Conservation (phyloP, 2,329 filamentous ascomycete species). For the Bipolaris victoriae region DNA sequence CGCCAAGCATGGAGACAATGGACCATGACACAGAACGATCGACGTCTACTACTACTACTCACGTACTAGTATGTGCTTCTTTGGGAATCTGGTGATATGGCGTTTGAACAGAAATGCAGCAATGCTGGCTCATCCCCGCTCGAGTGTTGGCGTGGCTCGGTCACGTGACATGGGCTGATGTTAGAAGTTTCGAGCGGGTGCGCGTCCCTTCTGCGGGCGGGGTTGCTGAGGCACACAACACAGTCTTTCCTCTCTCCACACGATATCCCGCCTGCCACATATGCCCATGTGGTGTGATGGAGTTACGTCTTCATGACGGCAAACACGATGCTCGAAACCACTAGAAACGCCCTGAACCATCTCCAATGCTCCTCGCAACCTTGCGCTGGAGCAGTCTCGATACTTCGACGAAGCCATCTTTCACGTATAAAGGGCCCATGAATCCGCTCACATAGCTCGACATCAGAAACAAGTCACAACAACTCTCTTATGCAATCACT, state of each 20-base stretch:
- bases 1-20: not conserved
- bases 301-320: slow-evolving; percentile 11
- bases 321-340: slow-evolving; percentile 25
- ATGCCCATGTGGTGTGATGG: slow-evolving; percentile 4
- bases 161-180: slow-evolving; percentile 24
- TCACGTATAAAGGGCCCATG: slow-evolving; percentile 39
- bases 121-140: not conserved
- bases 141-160: not conserved
- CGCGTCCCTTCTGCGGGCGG: slow-evolving; percentile 2
- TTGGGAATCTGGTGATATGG: slow-evolving; percentile 1
- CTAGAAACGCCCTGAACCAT: slow-evolving; percentile 32
- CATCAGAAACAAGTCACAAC: slow-evolving; percentile 40
- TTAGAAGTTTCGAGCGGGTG: slow-evolving; percentile 14
- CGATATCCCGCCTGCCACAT: slow-evolving; percentile 5
- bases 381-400: slow-evolving; percentile 19
- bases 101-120: not conserved
- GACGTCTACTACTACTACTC: not conserved
- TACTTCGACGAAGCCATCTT: slow-evolving; percentile 36
- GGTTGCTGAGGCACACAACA: not conserved
- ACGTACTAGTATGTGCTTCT: not conserved
- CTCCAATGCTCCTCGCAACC: slow-evolving; percentile 29
- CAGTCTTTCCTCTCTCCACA: slow-evolving; percentile 1
- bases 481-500: slow-evolving; percentile 46
- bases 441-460: slow-evolving; percentile 13
- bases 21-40: slow-evolving; percentile 1